phyloP scores from a whole-genome alignment of 106 monocot species.

The Apostasia shenzhenica region DNA sequence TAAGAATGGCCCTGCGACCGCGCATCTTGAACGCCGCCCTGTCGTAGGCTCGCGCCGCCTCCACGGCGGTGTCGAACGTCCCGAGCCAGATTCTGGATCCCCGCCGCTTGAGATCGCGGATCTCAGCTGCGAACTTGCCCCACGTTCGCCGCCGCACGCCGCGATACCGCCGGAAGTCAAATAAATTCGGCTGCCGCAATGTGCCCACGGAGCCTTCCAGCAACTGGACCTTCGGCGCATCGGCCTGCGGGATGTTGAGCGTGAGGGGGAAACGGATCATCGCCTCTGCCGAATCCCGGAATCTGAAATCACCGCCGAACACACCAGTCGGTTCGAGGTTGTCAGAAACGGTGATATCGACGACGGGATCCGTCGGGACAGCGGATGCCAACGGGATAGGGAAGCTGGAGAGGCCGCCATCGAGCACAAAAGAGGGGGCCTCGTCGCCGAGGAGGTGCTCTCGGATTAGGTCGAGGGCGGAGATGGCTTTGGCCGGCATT shows the following conservation, averaged over 20 bases:
- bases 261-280: constrained; percentile 24
- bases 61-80: constrained; percentile 57
- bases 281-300: constrained; percentile 3
- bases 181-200: background rate
- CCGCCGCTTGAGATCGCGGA: constrained; percentile 48
- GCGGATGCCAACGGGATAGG: background rate
- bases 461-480: constrained; percentile 24
- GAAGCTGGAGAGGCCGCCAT: background rate
- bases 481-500: background rate
- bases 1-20: constrained; percentile 68
- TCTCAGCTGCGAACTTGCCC: constrained; percentile 82
- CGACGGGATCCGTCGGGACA: background rate
- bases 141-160: constrained; percentile 77
- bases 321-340: background rate
- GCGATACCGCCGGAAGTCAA: constrained; percentile 37
- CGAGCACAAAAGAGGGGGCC: background rate
- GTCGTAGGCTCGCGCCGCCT: constrained; percentile 76
- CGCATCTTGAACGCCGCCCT: constrained; percentile 65
- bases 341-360: background rate
- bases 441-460: constrained; percentile 31
- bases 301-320: background rate
- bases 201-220: background rate
- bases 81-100: constrained; percentile 81
- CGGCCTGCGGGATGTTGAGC: constrained; percentile 6
- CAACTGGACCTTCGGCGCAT: constrained; percentile 6